Conservation (phyloP, 2,329 filamentous ascomycete species). For the Xylariaceae sp. region DNA sequence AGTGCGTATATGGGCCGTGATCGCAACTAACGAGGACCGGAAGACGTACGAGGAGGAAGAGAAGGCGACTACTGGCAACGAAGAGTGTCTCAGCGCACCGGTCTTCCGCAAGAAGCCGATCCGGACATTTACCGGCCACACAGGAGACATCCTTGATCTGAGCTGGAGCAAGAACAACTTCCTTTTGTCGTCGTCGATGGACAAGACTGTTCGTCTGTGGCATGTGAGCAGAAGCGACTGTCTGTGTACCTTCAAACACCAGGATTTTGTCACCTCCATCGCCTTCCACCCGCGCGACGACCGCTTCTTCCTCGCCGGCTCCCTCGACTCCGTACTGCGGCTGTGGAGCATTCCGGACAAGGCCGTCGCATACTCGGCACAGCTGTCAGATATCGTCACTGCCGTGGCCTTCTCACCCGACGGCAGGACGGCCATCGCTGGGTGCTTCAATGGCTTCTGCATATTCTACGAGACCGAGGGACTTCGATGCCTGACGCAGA, state of each 20-base stretch:
- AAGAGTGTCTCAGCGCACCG: constrained; percentile 71
- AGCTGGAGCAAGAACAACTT: constrained; percentile 99
- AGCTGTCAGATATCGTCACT: constrained; percentile 81
- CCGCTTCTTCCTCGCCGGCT: constrained; percentile 92
- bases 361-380: constrained; percentile 73
- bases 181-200: constrained; percentile 90
- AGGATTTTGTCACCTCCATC: constrained; percentile 90
- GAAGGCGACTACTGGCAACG: constrained; percentile 33
- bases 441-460: constrained; percentile 76
- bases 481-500: constrained; percentile 72
- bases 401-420: constrained; percentile 91
- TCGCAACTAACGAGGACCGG: constrained; percentile 75
- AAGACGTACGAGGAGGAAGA: constrained; percentile 65
- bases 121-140: constrained; percentile 76
- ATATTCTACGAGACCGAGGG: constrained; percentile 91
- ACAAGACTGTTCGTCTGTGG: constrained; percentile 94
- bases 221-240: constrained; percentile 80
- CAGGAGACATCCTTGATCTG: constrained; percentile 77
- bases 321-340: constrained; percentile 77
- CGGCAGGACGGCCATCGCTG: constrained; percentile 82
- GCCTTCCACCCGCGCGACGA: constrained; percentile 93
- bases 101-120: constrained; percentile 77
- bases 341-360: constrained; percentile 98
- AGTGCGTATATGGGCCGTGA: constrained; percentile 81
- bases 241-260: constrained; percentile 88